These are phyloP conservation scores for Castanopsis chinensis DNA, from an alignment of 306 rosid genomes.

Conservation along the genomic window DNA sequence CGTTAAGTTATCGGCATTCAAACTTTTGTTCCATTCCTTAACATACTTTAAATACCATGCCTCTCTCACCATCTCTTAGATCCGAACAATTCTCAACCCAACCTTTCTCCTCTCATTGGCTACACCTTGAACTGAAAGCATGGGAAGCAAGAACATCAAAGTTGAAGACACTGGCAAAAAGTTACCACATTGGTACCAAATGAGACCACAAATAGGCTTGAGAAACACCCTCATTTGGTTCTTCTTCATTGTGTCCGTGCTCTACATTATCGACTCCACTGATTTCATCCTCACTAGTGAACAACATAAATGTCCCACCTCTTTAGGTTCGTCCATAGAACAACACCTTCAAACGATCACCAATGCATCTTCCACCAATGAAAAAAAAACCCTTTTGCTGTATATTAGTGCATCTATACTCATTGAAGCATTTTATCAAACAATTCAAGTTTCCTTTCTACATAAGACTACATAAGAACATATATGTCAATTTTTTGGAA, in stretches of 20 bases:
- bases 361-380: conserved; percentile 25
- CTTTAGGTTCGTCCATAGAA: conserved; percentile 17
- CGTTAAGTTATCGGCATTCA: not conserved
- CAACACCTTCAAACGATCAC: conserved; percentile 30
- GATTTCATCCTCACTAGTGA: conserved; percentile 46
- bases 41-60: conserved; percentile 28
- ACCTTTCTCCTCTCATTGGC: conserved; percentile 17
- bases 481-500: too few species aligned
- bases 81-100: conserved; percentile 47
- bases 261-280: conserved; percentile 59
- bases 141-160: conserved; percentile 21
- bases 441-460: too few species aligned
- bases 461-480: too few species aligned
- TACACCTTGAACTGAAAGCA: conserved; percentile 6
- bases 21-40: conserved; percentile 28
- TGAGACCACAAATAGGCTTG: conserved; percentile 27
- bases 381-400: too few species aligned
- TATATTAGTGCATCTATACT: too few species aligned
- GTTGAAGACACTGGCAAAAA: conserved; percentile 28
- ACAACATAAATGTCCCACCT: conserved; percentile 41
- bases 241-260: conserved; percentile 33
- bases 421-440: too few species aligned
- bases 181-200: conserved; percentile 12
- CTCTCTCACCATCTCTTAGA: conserved; percentile 20
- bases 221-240: conserved; percentile 53